These are phyloP conservation scores for Stephania yunnanensis DNA, from an alignment of 164 flowering plant species.

Conservation along the genomic window DNA sequence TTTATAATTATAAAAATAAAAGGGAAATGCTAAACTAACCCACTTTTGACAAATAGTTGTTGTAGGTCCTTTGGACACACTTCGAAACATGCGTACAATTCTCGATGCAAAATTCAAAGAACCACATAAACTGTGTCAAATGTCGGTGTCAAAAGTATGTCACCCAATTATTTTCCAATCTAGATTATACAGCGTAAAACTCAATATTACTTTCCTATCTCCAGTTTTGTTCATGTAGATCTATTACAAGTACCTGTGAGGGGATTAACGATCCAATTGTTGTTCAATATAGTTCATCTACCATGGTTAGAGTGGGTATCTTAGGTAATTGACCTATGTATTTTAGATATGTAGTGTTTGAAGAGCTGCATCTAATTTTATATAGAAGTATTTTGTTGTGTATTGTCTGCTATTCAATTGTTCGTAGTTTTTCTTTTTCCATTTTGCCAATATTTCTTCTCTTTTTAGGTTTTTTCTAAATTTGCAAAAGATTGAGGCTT, in stretches of 20 bases:
- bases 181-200: neutral
- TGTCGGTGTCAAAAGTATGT: too few species aligned
- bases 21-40: too few species aligned
- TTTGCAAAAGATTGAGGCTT: neutral
- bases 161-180: too few species aligned
- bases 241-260: neutral
- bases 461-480: neutral
- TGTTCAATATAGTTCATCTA: neutral
- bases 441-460: neutral
- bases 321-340: too few species aligned
- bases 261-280: neutral
- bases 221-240: neutral
- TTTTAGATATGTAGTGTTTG: neutral
- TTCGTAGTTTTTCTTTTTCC: neutral
- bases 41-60: too few species aligned
- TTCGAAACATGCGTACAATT: too few species aligned
- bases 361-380: neutral
- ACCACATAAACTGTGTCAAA: too few species aligned
- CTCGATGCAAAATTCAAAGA: too few species aligned
- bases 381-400: neutral
- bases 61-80: too few species aligned
- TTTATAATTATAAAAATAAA: neutral
- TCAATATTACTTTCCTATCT: neutral
- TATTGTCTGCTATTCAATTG: neutral
- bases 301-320: neutral